These are phyloP conservation scores for Cucurbita maxima DNA, from an alignment of 306 rosid species.

Conservation along the genomic window DNA sequence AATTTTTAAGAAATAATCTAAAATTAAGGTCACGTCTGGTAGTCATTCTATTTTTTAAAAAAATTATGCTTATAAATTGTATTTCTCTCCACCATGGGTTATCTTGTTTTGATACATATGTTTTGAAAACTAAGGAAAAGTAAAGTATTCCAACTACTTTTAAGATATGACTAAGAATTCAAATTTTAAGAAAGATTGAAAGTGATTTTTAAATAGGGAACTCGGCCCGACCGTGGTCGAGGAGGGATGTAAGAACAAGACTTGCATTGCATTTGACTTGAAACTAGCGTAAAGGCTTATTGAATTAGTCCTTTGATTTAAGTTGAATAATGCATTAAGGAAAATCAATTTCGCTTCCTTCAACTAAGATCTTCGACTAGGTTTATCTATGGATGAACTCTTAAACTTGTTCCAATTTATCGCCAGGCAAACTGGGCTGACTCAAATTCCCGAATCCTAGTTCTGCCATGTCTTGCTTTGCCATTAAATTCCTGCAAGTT, in stretches of 20 bases:
- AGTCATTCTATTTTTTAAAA: too few species aligned
- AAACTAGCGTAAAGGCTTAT: neutral
- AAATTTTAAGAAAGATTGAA: too few species aligned
- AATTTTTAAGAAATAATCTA: too few species aligned
- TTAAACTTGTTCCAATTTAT: neutral
- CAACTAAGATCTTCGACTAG: neutral
- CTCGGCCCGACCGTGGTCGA: neutral
- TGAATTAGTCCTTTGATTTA: neutral
- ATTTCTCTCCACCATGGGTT: too few species aligned
- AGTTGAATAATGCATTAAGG: neutral
- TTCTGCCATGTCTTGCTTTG: conserved; percentile 85
- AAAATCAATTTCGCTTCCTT: neutral
- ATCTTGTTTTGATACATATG: too few species aligned
- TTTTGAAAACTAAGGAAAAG: too few species aligned
- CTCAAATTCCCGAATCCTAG: conserved; percentile 52
- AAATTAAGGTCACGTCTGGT: too few species aligned
- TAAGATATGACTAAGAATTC: too few species aligned
- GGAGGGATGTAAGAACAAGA: neutral
- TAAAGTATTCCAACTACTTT: too few species aligned
- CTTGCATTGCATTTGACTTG: neutral
- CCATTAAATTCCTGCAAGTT: conserved; percentile 84
- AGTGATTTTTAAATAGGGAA: too few species aligned
- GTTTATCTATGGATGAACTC: neutral
- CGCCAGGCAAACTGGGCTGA: conserved; percentile 11
- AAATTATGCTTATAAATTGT: too few species aligned